phyloP scores from a whole-genome alignment of 768 basidiomycete genomes.

The Cystofilobasidium macerans region DNA sequence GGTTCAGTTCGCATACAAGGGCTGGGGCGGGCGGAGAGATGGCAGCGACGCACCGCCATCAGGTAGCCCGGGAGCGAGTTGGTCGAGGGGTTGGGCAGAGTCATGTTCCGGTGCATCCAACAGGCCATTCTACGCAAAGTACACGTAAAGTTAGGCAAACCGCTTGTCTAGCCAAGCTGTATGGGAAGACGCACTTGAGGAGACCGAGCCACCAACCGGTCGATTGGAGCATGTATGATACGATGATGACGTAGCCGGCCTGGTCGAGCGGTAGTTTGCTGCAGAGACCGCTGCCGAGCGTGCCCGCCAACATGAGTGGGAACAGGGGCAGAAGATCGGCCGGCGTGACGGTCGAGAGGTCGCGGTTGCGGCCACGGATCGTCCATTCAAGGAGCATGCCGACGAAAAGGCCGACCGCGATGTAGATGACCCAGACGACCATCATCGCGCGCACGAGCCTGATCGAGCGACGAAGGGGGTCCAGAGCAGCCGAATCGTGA shows the following conservation, averaged over 20 bases:
- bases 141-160: neutral
- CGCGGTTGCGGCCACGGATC: conserved; percentile 6
- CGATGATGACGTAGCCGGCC: conserved; percentile 13
- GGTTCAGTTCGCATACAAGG: too few relatives aligned
- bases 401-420: conserved; percentile 8
- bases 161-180: neutral
- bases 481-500: too few relatives aligned
- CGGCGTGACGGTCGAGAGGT: conserved; percentile 14
- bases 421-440: conserved; percentile 22
- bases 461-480: too few relatives aligned
- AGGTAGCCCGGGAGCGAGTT: conserved; percentile 8
- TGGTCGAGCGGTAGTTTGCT: neutral
- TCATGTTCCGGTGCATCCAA: conserved; percentile 13
- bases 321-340: conserved; percentile 20
- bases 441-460: conserved; percentile 1
- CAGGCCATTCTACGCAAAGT: conserved; percentile 9
- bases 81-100: conserved; percentile 15
- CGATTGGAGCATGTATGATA: conserved; percentile 15
- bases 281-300: conserved; percentile 6
- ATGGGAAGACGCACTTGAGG: neutral
- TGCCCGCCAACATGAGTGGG: conserved; percentile 20
- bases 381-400: conserved; percentile 19
- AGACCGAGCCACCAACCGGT: conserved; percentile 7
- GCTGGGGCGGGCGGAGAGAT: too few relatives aligned
- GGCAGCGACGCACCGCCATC: conserved; percentile 7